Percentiles rank a stretch among this genome's conserved stretches.
phyloP scores from a whole-genome alignment of 2,329 filamentous ascomycete genomes.

The Diplocarpon mali region DNA sequence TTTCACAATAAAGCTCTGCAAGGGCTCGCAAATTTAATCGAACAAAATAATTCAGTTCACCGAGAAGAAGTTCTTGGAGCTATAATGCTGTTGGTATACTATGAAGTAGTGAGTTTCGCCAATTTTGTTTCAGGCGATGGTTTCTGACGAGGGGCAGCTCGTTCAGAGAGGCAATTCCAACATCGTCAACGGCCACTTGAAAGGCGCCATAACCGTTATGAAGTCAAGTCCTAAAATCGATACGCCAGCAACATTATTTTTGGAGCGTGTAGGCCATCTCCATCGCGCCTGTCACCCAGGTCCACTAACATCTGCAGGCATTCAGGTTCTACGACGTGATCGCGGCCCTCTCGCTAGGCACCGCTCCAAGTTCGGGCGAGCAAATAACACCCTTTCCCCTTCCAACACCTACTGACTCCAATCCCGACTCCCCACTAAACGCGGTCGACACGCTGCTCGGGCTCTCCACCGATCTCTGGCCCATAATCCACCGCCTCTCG shows the following conservation, averaged over 20 bases:
- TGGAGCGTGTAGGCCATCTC: constrained; percentile 40
- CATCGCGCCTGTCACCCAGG: not conserved
- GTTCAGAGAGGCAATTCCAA: constrained; percentile 49
- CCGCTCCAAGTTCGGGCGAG: constrained; percentile 41
- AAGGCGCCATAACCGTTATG: constrained; percentile 52
- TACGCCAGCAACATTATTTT: constrained; percentile 43
- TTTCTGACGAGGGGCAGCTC: constrained; percentile 32
- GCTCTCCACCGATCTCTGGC: constrained; percentile 52
- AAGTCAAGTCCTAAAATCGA: constrained; percentile 33
- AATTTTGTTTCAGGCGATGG: constrained; percentile 25
- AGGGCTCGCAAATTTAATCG: constrained; percentile 45
- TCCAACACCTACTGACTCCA: constrained; percentile 36
- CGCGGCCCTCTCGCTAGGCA: constrained; percentile 49
- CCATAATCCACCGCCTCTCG: constrained; percentile 49
- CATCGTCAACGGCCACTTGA: constrained; percentile 49
- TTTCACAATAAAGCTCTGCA: constrained; percentile 51
- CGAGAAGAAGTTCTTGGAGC: constrained; percentile 48
- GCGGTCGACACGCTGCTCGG: constrained; percentile 42
- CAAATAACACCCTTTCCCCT: constrained; percentile 36
- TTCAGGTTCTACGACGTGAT: constrained; percentile 58
- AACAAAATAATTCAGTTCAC: constrained; percentile 37
- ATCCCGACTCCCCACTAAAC: constrained; percentile 33
- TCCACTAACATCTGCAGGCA: constrained; percentile 36
- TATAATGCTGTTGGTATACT: constrained; percentile 52
- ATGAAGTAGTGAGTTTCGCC: constrained; percentile 43